These are phyloP conservation scores for Ilyonectria mors-panacis DNA, from an alignment of 2,329 filamentous ascomycete species.

Conservation along the genomic window DNA sequence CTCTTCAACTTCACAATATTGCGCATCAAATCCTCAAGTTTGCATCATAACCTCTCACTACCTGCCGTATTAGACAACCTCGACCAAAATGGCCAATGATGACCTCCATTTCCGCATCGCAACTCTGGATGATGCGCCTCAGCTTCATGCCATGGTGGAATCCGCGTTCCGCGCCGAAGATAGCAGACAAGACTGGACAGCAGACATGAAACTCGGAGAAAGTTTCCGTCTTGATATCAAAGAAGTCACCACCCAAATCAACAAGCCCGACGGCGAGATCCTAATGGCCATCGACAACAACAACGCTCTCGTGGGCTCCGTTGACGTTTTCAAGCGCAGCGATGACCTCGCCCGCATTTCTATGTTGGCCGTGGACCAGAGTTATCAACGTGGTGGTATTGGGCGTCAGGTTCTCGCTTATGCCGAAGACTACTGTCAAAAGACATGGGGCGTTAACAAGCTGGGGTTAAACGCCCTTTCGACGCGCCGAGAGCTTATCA, in stretches of 20 bases:
- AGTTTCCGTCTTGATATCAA: slow-evolving; percentile 79
- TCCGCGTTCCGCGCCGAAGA: slow-evolving; percentile 58
- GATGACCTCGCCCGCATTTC: slow-evolving; percentile 49
- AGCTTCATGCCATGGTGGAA: slow-evolving; percentile 56
- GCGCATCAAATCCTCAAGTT: too few species aligned
- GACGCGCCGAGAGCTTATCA: slow-evolving; percentile 51
- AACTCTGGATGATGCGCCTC: slow-evolving; percentile 52
- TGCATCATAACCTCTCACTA: too few species aligned
- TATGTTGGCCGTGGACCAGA: slow-evolving; percentile 54
- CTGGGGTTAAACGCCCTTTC: slow-evolving; percentile 54
- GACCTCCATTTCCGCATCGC: slow-evolving; percentile 56
- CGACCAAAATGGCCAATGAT: slow-evolving; percentile 23
- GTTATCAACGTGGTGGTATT: slow-evolving; percentile 50
- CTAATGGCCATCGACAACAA: slow-evolving; percentile 46
- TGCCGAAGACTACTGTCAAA: slow-evolving; percentile 51
- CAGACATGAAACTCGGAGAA: slow-evolving; percentile 70
- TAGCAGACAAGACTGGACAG: slow-evolving; percentile 51
- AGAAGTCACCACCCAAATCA: slow-evolving; percentile 70
- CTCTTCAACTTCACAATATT: too few species aligned
- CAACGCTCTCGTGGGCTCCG: slow-evolving; percentile 45
- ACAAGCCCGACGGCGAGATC: slow-evolving; percentile 46
- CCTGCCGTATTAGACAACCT: not conserved
- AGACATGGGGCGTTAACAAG: slow-evolving; percentile 46
- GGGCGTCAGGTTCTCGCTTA: slow-evolving; percentile 52
- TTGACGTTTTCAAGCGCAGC: slow-evolving; percentile 47